phyloP scores from a whole-genome alignment of 1,284 basidiomycete genomes.

The Trametes polyzona region DNA sequence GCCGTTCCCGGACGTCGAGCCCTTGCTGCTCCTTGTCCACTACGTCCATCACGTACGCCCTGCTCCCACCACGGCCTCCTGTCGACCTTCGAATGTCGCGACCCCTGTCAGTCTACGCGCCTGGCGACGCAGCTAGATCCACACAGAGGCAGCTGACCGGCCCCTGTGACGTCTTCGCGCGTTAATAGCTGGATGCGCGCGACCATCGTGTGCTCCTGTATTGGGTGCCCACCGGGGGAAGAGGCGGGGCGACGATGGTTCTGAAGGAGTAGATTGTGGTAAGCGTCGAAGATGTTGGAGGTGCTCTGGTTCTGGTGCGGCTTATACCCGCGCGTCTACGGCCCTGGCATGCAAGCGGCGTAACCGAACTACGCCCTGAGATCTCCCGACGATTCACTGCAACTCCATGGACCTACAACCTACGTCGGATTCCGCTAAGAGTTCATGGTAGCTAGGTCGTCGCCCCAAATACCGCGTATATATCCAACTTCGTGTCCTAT shows the following conservation, averaged over 20 bases:
- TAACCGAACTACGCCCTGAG: constrained; percentile 2
- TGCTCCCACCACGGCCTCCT: not conserved
- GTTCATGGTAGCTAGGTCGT: not conserved
- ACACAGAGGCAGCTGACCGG: no score
- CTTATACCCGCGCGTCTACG: constrained; percentile 5
- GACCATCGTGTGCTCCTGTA: no score
- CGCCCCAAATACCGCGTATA: not conserved
- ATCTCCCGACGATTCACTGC: not conserved
- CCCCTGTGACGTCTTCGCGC: not conserved
- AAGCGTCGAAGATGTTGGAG: not conserved
- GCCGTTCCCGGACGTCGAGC: not conserved
- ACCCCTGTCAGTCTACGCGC: not conserved
- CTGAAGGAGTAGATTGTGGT: not conserved
- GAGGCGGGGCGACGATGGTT: not conserved
- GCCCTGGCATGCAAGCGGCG: not conserved
- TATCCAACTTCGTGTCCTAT: not conserved
- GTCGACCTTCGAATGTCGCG: not conserved
- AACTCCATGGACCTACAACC: constrained; percentile 1
- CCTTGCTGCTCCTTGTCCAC: not conserved
- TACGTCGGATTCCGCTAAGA: not conserved
- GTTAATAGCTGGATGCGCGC: not conserved
- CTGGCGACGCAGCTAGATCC: not conserved
- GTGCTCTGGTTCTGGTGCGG: no score
- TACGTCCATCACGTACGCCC: not conserved
- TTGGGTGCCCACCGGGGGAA: not conserved